Conservation (phyloP, 164 flowering plant species). For the Liriodendron chinense region DNA sequence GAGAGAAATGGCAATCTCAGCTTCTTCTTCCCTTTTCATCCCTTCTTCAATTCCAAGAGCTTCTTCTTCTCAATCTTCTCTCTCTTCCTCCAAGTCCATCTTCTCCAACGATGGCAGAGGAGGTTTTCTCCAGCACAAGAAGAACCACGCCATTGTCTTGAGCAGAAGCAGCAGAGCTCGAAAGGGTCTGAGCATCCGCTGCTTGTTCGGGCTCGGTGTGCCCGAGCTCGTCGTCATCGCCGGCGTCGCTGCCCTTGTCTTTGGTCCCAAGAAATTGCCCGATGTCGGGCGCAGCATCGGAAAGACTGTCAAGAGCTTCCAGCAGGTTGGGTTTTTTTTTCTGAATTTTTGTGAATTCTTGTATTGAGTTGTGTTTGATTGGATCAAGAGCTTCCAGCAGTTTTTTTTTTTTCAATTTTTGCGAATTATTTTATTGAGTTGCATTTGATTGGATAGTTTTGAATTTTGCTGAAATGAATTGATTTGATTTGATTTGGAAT, state of each 20-base stretch:
- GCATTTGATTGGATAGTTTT: neutral
- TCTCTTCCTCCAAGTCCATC: constrained; percentile 26
- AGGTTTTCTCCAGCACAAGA: constrained; percentile 7
- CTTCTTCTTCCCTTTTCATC: neutral
- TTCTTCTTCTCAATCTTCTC: constrained; percentile 19
- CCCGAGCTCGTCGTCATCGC: constrained; percentile 93
- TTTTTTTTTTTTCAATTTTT: no score
- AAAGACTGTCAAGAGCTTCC: constrained; percentile 91
- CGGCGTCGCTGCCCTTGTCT: constrained; percentile 83
- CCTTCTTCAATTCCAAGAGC: constrained; percentile 12
- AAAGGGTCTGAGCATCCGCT: constrained; percentile 47
- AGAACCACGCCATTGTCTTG: constrained; percentile 13
- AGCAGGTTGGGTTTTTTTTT: constrained; percentile 49
- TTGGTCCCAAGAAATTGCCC: constrained; percentile 92
- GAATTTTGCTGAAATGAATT: neutral
- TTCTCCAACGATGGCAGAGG: constrained; percentile 29
- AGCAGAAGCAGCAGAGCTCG: constrained; percentile 23
- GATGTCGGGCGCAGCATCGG: constrained; percentile 85
- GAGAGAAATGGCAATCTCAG: neutral
- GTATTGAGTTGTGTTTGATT: neutral
- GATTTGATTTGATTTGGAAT: neutral
- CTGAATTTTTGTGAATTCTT: neutral
- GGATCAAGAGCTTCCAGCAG: no score
- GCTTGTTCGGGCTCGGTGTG: constrained; percentile 87
- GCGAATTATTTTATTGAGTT: neutral